Evolutionary conservation across 2,329 filamentous ascomycete species (phyloP).

Genomic region (Plectosphaerella sp.): DNA sequence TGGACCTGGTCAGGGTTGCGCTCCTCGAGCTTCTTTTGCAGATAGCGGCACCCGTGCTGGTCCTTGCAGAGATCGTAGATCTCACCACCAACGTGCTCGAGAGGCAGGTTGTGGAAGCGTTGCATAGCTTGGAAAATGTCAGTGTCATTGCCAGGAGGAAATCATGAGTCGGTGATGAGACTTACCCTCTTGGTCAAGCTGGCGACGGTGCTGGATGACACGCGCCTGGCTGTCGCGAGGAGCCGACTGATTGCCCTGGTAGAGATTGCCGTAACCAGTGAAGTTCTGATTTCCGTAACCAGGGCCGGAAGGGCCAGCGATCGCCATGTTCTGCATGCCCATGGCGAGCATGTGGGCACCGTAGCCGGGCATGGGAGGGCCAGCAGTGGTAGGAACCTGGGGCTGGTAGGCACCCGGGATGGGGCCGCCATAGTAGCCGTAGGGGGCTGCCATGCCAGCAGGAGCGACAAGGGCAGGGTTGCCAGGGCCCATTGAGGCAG

Average conservation of each 20-base stretch:
- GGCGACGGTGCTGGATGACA: slow-evolving; percentile 70
- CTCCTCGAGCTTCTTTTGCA: slow-evolving; percentile 97
- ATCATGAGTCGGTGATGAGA: background rate
- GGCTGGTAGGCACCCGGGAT: slow-evolving; percentile 73
- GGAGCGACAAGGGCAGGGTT: background rate
- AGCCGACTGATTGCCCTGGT: slow-evolving; percentile 41
- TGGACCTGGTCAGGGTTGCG: slow-evolving; percentile 77
- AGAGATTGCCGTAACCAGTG: slow-evolving; percentile 44
- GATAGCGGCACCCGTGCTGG: slow-evolving; percentile 92
- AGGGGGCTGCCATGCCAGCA: background rate
- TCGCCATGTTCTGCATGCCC: slow-evolving; percentile 62
- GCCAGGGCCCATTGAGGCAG: background rate
- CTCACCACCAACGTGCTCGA: slow-evolving; percentile 76
- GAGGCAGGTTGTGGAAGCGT: slow-evolving; percentile 76
- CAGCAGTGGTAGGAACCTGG: slow-evolving; percentile 69
- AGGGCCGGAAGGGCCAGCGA: slow-evolving; percentile 21
- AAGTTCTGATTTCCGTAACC: slow-evolving; percentile 56
- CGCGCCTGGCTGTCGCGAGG: slow-evolving; percentile 70
- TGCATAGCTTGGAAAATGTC: slow-evolving; percentile 53
- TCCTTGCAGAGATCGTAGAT: slow-evolving; percentile 94
- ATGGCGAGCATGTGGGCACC: slow-evolving; percentile 58
- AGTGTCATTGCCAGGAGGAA: slow-evolving; percentile 14
- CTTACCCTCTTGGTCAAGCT: slow-evolving; percentile 68
- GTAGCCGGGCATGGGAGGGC: slow-evolving; percentile 41
- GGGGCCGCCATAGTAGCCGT: slow-evolving; percentile 27